These are phyloP conservation scores for Phytophthora cryptogea DNA, from an alignment of 352 stramenopile species.

Conservation along the genomic window DNA sequence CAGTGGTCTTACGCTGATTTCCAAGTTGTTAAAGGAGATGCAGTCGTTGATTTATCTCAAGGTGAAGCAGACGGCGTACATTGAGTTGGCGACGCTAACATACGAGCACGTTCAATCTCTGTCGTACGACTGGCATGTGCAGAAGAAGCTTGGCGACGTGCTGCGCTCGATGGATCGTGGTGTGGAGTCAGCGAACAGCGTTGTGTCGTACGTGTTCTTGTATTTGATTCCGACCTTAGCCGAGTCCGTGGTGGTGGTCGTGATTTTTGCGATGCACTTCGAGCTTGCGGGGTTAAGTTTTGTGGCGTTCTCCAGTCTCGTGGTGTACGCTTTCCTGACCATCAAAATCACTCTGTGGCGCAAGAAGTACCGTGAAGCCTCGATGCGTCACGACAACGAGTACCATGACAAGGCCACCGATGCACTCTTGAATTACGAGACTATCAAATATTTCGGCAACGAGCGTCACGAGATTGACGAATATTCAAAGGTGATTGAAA, in stretches of 20 bases:
- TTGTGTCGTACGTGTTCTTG: constrained; percentile 98
- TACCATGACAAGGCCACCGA: constrained; percentile 98
- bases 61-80: constrained; percentile 98
- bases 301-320: constrained; percentile 94
- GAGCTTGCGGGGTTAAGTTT: constrained; percentile 91
- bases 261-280: constrained; percentile 94
- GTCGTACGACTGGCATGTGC: constrained; percentile 98
- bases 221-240: constrained; percentile 94
- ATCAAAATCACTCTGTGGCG: constrained; percentile 97
- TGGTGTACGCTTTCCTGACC: constrained; percentile 95
- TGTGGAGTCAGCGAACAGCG: constrained; percentile 91
- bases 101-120: constrained; percentile 97
- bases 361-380: constrained; percentile 96
- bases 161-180: constrained; percentile 94
- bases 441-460: constrained; percentile 98
- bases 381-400: constrained; percentile 96
- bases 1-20: constrained; percentile 80
- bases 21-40: constrained; percentile 94
- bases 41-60: constrained; percentile 95
- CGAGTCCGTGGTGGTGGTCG: constrained; percentile 95
- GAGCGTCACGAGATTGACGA: constrained; percentile 92
- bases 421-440: constrained; percentile 98
- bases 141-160: constrained; percentile 98
- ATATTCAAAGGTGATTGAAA: constrained; percentile 92
- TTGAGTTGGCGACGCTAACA: constrained; percentile 95